Evolutionary conservation across 164 flowering plant species (phyloP), one percentile per base, ranked within the genome.

Genomic region (Protea cynaroides): DNA sequence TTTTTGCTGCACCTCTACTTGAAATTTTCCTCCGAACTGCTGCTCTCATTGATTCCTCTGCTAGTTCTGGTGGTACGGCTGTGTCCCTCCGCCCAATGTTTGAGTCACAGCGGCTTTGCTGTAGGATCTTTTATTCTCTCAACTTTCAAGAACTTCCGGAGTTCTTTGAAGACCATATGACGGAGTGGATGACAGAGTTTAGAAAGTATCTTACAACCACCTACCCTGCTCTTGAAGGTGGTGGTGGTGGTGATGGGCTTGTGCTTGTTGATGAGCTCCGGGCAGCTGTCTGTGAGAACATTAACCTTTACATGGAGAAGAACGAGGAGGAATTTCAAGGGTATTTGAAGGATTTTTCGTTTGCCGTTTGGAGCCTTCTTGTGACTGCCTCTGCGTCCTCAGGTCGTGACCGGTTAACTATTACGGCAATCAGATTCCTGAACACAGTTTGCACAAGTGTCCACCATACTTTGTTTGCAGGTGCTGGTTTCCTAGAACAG

Each of bases 61-160:
- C 53, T 14, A 68, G 44, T 38, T 74, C 86, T 22, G 83, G 76
- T 38, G 82, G 66, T 12, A 58, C 68, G 1, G 80, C 78, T 3
- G 78, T 63, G 4, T 62, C 61, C 21, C 74, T 91, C 4, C 69
- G 69, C 57, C 82, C 79, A 0, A 69, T 86, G 25, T 74, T 91
- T 50, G 99, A 94, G 81, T 82, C 89, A 0, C 97, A 94, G 74
- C 80, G 92, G 65, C 46, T 8, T 40, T 40, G 46, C 63, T 94
- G 96, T 73, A 76, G 96, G 67, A 86, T 91, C 2, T 94, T 91
- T 55, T 89, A 71, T 60, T 91, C 96, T 0, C 65, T 94, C 59
- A 94, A 94, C 66, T 88, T 83, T 71, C 92, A 84, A 69, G 99
- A 91, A 22, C 75, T 91, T 54, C 99, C 99, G 0, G 96, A 94